phyloP scores from a whole-genome alignment of 495 filamentous ascomycete genomes.

The Paragyromitra xinjiangensis region DNA sequence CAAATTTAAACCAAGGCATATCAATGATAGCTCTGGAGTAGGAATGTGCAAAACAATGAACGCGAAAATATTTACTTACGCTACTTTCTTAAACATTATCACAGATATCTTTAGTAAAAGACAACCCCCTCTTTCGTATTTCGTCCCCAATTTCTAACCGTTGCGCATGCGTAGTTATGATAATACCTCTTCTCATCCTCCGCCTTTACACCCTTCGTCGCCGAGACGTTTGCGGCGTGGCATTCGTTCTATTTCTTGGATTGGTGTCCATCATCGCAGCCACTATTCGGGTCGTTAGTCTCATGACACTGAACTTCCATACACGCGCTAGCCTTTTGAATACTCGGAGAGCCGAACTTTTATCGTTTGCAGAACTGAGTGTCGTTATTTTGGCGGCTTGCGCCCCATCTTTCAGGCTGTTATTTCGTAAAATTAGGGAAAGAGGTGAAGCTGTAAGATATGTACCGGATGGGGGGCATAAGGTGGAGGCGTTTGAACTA shows the following conservation, averaged over 20 bases:
- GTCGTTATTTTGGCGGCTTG: background rate
- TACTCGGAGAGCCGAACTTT: background rate
- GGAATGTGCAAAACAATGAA: background rate
- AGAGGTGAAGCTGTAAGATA: background rate
- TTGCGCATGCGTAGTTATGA: conserved; percentile 17
- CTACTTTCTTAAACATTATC: background rate
- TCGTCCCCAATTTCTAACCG: background rate
- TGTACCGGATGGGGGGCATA: background rate
- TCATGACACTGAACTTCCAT: background rate
- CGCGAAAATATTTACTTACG: background rate
- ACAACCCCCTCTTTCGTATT: background rate
- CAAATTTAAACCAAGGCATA: background rate
- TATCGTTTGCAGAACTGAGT: background rate
- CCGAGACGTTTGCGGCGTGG: conserved; percentile 8
- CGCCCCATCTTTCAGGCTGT: background rate
- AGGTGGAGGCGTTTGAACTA: background rate
- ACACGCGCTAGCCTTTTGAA: background rate
- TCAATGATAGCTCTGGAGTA: background rate
- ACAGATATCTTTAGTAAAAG: background rate
- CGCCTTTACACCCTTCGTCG: conserved; percentile 16
- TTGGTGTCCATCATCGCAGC: background rate
- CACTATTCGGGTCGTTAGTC: background rate
- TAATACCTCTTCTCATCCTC: conserved; percentile 12
- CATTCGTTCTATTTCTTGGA: background rate
- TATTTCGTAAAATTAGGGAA: background rate